Evolutionary conservation across 2,329 filamentous ascomycete genomes (phyloP).

Genomic region (Fusarium liriodendri): DNA sequence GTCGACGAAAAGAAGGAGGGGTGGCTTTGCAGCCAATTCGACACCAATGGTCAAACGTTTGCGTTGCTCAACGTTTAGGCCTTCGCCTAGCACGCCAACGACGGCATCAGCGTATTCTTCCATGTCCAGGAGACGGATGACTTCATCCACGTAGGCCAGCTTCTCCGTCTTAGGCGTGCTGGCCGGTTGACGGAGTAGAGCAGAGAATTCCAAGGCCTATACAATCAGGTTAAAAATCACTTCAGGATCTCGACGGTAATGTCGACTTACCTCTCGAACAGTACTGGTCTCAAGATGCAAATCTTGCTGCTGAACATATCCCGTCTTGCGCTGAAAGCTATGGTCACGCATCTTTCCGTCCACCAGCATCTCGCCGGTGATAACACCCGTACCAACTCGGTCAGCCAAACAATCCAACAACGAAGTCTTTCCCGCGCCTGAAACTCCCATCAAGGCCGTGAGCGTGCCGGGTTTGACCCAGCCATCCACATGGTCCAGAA

Average conservation of each 20-base stretch:
- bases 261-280: conserved; percentile 40
- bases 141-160: conserved; percentile 61
- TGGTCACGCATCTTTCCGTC: conserved; percentile 71
- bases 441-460: conserved; percentile 70
- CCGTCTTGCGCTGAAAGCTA: conserved; percentile 76
- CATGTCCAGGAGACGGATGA: conserved; percentile 64
- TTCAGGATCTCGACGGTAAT: rapidly evolving
- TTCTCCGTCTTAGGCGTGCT: conserved; percentile 57
- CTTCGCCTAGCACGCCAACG: conserved; percentile 55
- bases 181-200: conserved; percentile 56
- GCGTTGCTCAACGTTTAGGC: conserved; percentile 59
- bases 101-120: conserved; percentile 64
- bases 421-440: conserved; percentile 69
- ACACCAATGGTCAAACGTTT: conserved; percentile 62
- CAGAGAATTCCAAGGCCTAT: conserved; percentile 52
- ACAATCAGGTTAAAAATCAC: not conserved
- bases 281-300: conserved; percentile 55
- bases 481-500: conserved; percentile 76
- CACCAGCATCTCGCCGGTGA: conserved; percentile 74
- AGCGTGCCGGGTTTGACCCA: conserved; percentile 80
- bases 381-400: conserved; percentile 75
- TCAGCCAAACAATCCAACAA: conserved; percentile 71
- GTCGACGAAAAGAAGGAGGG: conserved; percentile 62
- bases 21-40: conserved; percentile 54
- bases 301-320: conserved; percentile 77